These are phyloP conservation scores for Fraxinus xanthoxyloides DNA, from an alignment of 305 asterid species.

Conservation along the genomic window DNA sequence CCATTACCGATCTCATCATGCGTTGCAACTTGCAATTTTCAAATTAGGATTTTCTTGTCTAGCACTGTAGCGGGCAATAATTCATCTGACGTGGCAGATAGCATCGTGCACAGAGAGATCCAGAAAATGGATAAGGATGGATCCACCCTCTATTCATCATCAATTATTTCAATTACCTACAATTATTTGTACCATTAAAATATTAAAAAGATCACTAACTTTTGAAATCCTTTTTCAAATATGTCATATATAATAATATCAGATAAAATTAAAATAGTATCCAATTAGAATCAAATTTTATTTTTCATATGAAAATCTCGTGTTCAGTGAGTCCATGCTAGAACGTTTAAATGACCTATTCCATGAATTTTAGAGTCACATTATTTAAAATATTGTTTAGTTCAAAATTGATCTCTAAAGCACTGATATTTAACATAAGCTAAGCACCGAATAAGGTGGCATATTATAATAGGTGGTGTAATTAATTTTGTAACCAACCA, in stretches of 20 bases:
- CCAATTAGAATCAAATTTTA: neutral
- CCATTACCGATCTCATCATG: neutral
- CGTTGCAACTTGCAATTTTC: no score
- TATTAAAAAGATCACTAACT: neutral
- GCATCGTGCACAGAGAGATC: neutral
- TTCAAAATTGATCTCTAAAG: no score
- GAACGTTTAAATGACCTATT: no score
- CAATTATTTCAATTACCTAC: neutral
- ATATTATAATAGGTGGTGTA: no score
- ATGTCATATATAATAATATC: no score
- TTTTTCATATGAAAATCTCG: neutral
- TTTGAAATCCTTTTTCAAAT: neutral
- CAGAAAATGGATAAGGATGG: neutral
- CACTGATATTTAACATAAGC: no score
- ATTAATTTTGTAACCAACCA: no score
- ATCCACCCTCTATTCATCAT: neutral
- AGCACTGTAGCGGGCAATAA: neutral
- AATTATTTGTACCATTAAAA: neutral
- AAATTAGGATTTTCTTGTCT: neutral
- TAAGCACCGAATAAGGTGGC: no score
- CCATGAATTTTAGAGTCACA: no score
- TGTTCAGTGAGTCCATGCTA: neutral
- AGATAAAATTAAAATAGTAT: neutral
- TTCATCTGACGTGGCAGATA: neutral
- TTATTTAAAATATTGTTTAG: no score